Base-by-base conservation (phyloP, 2,329 filamentous ascomycete species). In the Trichoderma brevicompactum region DNA sequence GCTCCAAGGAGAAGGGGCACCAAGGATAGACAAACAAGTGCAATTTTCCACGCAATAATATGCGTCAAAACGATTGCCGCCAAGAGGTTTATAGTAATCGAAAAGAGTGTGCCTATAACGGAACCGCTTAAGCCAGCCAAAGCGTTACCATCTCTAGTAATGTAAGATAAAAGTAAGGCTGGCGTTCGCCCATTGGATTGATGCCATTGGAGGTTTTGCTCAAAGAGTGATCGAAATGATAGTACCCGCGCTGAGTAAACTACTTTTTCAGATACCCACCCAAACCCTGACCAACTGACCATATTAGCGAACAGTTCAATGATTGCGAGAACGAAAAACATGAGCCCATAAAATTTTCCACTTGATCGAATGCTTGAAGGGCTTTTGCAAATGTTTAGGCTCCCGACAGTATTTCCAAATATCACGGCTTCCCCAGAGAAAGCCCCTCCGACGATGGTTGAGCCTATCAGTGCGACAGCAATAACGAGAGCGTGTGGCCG, bases 21-120 rank as follows among this genome's bases (percentile, higher is more conserved):
- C 23, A 85, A 79, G 1, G 87, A 81, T 2, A 92, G 79, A 61
- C 87, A 87, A 2, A 92, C 89, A 10, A 92, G 75, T 0, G 88
- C 87, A 65, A 92, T 89, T 71, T 85, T 88, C 89, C 89, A 92
- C 3, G 87, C 88, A 56, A 91, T 80, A 56, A 89, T 84, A 68
- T 89, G 86, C 0, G 88, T 85, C 13, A 91, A 71, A 40, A 89
- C 83, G 61, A 91, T 85, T 0, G 86, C 87, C 0, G 82, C 86
- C 32, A 90, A 68, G 19, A 91, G 82, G 73, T 88, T 90, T 65
- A 90, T 82, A 1, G 82, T 69, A 17, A 89, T 87, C 1, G 87
- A 86, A 61, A 90, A 83, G 12, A 89, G 74, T 0, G 86, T 88
- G 6, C 88, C 88, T 59, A 91, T 80, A 23, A 89, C 85, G 8